Base-by-base conservation (phyloP, 1,139 yeast genomes). In the Diutina neorugosa region DNA sequence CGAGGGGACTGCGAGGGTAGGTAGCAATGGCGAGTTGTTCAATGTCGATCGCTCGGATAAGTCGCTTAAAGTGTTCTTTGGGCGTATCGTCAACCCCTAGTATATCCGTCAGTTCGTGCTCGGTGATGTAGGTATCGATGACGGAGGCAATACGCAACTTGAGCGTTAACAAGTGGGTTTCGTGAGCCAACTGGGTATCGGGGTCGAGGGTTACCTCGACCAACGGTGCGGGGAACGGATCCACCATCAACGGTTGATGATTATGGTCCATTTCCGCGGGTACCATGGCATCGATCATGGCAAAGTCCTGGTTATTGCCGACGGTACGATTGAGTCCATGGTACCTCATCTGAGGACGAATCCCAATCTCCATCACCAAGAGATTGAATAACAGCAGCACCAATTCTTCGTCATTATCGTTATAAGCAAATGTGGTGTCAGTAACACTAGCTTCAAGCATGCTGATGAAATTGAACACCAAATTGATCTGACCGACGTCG, bases 321-420 rank as follows among this genome's bases (percentile, higher is more conserved):
- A 80, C 56, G 1, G 71, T 58, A 57, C 84, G 62, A 60, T 79
- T 81, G 53, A 83, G 65, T 0, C 88, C 86, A 59, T 69, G 76
- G 51, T 76, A 69, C 63, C 69, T 65, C 52, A 76, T 71, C 54
- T 71, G 76, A 2, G 66, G 69, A 51, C 67, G 68, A 42, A 70
- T 61, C 0, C 77, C 73, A 4, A 76, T 63, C 27, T 76, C 80
- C 4, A 72, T 65, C 19, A 71, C 59, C 51, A 71, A 66, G 48
- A 71, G 64, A 57, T 71, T 74, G 27, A 74, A 64, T 44, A 78
- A 60, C 6, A 80, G 67, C 31, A 67, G 66, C 51, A 74, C 64
- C 9, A 58, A 57, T 31, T 54, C 53, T 21, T 56, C 54, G 42
- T 51, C 51, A 14, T 56, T 54, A 55, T 57, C 61, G 58, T 61